A percentile compares a stretch with the other conserved stretches of the same genome.
Conservation (phyloP, 2,329 filamentous ascomycete genomes). For the Botrytis byssoidea region DNA sequence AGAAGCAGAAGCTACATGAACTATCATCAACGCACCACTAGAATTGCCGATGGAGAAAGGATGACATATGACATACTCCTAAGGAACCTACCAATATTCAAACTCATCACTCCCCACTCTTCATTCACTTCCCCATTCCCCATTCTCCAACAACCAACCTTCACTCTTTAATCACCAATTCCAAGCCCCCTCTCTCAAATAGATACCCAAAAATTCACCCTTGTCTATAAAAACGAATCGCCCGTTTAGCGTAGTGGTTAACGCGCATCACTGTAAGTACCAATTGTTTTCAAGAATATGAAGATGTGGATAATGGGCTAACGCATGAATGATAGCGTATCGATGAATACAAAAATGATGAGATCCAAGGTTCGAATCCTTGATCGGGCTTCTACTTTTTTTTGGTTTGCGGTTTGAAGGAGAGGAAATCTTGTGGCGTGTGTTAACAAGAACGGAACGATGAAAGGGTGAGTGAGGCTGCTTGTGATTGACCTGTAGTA, state of each 20-base stretch:
- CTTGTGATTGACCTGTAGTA: too few species aligned
- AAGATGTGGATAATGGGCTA: neutral
- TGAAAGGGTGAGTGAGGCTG: neutral
- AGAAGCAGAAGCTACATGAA: neutral
- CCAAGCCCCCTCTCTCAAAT: neutral
- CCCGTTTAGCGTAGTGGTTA: neutral
- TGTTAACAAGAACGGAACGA: too few species aligned
- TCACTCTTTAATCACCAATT: neutral
- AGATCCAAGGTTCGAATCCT: neutral
- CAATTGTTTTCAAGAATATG: neutral
- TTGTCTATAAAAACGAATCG: neutral
- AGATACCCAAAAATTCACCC: neutral
- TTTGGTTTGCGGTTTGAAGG: neutral
- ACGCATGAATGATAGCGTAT: neutral
- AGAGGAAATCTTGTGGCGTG: rapidly evolving
- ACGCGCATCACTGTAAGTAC: neutral
- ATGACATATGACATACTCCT: neutral
- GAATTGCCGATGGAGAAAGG: neutral
- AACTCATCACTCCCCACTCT: neutral
- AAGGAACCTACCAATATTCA: neutral
- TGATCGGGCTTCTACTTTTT: neutral
- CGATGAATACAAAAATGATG: neutral
- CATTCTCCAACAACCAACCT: neutral
- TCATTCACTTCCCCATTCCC: neutral
- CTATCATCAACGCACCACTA: neutral